Base-by-base conservation (phyloP, 83 land plant species). In the Larix sibirica region DNA sequence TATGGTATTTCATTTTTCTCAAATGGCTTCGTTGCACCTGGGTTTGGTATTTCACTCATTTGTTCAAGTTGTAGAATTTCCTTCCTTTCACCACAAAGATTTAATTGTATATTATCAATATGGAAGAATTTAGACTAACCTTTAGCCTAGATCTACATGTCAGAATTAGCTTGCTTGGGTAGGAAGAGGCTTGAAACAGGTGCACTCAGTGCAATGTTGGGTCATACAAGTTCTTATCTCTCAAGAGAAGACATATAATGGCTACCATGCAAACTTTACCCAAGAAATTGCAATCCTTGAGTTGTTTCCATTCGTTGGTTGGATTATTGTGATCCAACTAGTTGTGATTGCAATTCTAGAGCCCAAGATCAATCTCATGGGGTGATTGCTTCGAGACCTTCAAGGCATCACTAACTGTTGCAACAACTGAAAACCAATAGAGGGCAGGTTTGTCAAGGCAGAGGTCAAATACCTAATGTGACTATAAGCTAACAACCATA, bases 231-330 rank as follows among this genome's bases (percentile, higher is more conserved):
- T 84, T 81, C 28, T 85, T 87, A 4, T 88, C 90, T n/a, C 77
- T 66, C 69, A 87, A 90, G 67, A 92, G 88, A 79, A 70, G 90
- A 81, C 90, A 90, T 12, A 92, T 66, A 8, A 92, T 81, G 84
- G 90, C 94, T 23, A 90, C 92, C 85, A 90, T 86, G 85, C 89
- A 90, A 13, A 92, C 59, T 79, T 88, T 90, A 24, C 92, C 94
- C 2, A 88, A 77, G 64, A 85, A 87, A 4, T 63, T 31, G 44
- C 76, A 31, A 66, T 89, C 87, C 23, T 68, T 47, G 0, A 78
- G 66, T 60, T 31, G 68, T 47, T 56, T 14, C 1, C 47, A 26
- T 74, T 44, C 58, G 6, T 66, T 82, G 59, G 75, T 56, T 60
- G 20, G 76, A 38, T 4, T 28, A 18, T 56, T 63, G 14, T 54